A percentile compares a stretch with the other conserved stretches of the same genome.
These are phyloP conservation scores for Aspergillus sp. DNA, from an alignment of 2,329 filamentous ascomycete species.

Conservation along the genomic window DNA sequence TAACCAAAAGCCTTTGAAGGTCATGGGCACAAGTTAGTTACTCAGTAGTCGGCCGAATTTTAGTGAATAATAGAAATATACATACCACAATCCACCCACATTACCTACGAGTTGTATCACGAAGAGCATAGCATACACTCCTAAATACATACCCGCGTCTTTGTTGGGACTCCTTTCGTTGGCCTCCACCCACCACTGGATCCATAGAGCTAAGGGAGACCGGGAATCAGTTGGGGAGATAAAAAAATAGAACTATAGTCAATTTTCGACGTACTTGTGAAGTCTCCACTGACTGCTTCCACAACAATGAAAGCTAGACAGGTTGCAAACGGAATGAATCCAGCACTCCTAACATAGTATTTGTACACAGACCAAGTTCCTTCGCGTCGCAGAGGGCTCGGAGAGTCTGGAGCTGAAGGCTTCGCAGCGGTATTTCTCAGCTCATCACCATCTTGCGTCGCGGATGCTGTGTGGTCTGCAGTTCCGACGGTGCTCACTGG, in stretches of 20 bases:
- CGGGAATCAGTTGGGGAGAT: background rate
- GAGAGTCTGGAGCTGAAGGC: background rate
- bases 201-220: background rate
- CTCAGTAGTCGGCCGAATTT: fast-evolving
- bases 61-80: fast-evolving
- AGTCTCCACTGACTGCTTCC: background rate
- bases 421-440: background rate
- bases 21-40: background rate
- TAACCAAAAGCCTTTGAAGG: background rate
- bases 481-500: background rate
- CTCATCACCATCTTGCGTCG: too few relatives aligned
- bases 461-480: background rate
- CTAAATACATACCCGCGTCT: background rate
- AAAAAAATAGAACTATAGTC: too few relatives aligned
- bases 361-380: background rate
- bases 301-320: background rate
- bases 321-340: background rate
- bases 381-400: background rate
- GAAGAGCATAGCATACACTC: background rate
- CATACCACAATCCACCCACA: background rate
- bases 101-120: background rate
- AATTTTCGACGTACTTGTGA: background rate
- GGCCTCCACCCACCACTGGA: background rate
- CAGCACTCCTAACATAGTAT: background rate
- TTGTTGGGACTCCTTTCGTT: background rate